Percentiles rank a stretch among this genome's conserved stretches.
These are phyloP conservation scores for Anthostomella pinea DNA, from an alignment of 2,329 filamentous ascomycete genomes.

Conservation along the genomic window DNA sequence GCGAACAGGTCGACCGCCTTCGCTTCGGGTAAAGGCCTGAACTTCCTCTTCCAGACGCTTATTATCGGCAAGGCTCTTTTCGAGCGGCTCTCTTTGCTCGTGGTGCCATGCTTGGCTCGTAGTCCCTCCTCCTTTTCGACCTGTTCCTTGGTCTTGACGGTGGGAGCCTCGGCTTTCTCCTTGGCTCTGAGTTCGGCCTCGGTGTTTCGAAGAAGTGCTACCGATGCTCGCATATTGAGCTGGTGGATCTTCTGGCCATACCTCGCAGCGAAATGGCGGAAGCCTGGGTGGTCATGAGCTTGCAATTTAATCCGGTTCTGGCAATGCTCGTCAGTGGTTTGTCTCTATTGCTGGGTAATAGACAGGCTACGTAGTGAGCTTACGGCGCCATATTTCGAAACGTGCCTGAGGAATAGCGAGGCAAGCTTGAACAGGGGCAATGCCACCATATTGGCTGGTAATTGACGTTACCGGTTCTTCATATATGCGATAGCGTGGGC, in stretches of 20 bases:
- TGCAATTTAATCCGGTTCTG: slow-evolving; percentile 65
- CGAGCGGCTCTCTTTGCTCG: slow-evolving; percentile 30
- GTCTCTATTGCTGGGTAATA: slow-evolving; percentile 1
- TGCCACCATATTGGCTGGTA: slow-evolving; percentile 52
- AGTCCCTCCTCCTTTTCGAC: slow-evolving; percentile 51
- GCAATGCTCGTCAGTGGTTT: slow-evolving; percentile 8
- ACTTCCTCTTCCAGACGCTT: slow-evolving; percentile 61
- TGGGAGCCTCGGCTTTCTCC: slow-evolving; percentile 61
- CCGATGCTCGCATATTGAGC: slow-evolving; percentile 63
- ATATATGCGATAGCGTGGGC: background rate
- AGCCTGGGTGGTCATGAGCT: slow-evolving; percentile 62
- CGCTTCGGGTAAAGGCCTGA: slow-evolving; percentile 59
- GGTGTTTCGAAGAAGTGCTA: slow-evolving; percentile 55
- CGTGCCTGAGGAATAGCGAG: slow-evolving; percentile 60
- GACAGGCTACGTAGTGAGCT: slow-evolving; percentile 27
- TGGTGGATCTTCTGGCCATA: slow-evolving; percentile 65
- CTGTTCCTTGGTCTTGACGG: slow-evolving; percentile 64
- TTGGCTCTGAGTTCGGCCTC: slow-evolving; percentile 57
- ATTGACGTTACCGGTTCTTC: background rate
- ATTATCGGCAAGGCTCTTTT: slow-evolving; percentile 33
- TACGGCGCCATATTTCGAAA: slow-evolving; percentile 69
- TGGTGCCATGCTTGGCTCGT: slow-evolving; percentile 40
- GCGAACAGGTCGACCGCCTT: slow-evolving; percentile 67
- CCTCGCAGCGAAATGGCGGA: slow-evolving; percentile 57
- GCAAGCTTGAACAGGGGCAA: slow-evolving; percentile 67